Percentiles rank a stretch among this genome's conserved stretches.
Conservation (phyloP, 2,329 filamentous ascomycete species). For the Fusarium caatingaense region DNA sequence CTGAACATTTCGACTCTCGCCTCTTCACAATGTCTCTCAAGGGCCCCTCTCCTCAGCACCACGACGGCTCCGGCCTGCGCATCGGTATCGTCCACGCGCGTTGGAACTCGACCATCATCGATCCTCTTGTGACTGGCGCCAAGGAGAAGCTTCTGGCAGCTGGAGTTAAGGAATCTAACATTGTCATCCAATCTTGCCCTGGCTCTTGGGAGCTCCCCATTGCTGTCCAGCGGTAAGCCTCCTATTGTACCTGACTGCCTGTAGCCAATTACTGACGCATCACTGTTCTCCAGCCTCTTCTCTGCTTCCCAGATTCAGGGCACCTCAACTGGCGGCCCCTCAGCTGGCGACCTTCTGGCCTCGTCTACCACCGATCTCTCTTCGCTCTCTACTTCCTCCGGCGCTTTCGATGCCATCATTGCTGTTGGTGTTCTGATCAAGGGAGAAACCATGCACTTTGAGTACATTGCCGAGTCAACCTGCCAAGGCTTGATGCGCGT, state of each 20-base stretch:
- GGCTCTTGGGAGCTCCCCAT: conserved; percentile 96
- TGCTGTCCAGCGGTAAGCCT: conserved; percentile 80
- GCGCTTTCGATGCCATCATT: conserved; percentile 91
- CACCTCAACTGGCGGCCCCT: conserved; percentile 68
- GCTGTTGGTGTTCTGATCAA: conserved; percentile 97
- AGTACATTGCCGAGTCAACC: conserved; percentile 95
- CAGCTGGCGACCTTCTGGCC: conserved; percentile 82
- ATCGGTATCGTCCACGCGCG: conserved; percentile 96
- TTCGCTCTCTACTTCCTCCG: conserved; percentile 57
- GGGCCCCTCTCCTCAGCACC: conserved; percentile 66
- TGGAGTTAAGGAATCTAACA: conserved; percentile 89
- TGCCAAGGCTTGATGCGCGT: conserved; percentile 94
- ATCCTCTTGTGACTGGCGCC: conserved; percentile 82
- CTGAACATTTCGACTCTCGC: neutral
- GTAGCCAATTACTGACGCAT: conserved; percentile 28
- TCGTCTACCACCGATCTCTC: conserved; percentile 75
- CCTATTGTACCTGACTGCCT: conserved; percentile 14
- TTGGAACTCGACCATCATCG: conserved; percentile 93
- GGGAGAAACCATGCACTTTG: conserved; percentile 99
- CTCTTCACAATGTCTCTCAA: conserved; percentile 57
- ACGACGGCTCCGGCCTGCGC: conserved; percentile 79
- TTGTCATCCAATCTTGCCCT: conserved; percentile 88
- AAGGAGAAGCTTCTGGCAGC: conserved; percentile 80
- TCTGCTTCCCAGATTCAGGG: conserved; percentile 88
- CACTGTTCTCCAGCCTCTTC: conserved; percentile 70